Evolutionary conservation across 2,329 filamentous ascomycete genomes (phyloP).

Genomic region (Microsporum ferrugineum): DNA sequence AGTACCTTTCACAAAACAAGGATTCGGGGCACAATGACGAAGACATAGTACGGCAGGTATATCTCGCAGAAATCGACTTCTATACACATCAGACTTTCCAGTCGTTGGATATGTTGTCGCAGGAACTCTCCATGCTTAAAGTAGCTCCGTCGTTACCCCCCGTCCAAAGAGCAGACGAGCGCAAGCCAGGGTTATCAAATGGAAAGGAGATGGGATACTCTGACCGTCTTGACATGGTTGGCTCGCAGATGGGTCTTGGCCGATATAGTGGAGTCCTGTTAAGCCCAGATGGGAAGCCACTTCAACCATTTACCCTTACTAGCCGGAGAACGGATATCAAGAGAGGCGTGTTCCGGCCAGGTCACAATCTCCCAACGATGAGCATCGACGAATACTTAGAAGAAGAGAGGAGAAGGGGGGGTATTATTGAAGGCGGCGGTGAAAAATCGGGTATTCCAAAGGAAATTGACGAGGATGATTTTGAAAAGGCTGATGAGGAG

Average conservation of each 20-base stretch:
- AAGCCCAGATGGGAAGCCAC: conserved; percentile 65
- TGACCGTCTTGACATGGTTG: conserved; percentile 61
- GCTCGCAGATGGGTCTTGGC: conserved; percentile 35
- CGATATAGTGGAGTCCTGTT: conserved; percentile 59
- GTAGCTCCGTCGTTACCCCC: conserved; percentile 46
- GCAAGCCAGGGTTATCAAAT: conserved; percentile 31
- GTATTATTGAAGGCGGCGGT: conserved; percentile 83
- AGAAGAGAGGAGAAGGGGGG: conserved; percentile 71
- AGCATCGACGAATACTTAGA: conserved; percentile 95
- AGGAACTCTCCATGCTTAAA: conserved; percentile 72
- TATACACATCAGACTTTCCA: conserved; percentile 72
- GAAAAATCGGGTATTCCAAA: conserved; percentile 57
- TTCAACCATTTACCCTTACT: conserved; percentile 82
- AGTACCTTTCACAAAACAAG: conserved; percentile 51
- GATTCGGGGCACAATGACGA: conserved; percentile 62
- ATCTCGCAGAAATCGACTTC: conserved; percentile 63
- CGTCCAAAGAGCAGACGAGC: conserved; percentile 32
- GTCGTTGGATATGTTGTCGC: conserved; percentile 71
- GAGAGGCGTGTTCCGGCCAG: conserved; percentile 72
- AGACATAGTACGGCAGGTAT: conserved; percentile 64
- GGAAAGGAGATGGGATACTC: conserved; percentile 47
- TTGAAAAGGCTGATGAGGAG: conserved; percentile 76
- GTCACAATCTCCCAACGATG: conserved; percentile 94
- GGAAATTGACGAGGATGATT: conserved; percentile 78
- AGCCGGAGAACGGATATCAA: conserved; percentile 64